These are phyloP conservation scores for Metarhizium guizhouense DNA, from an alignment of 2,329 filamentous ascomycete species.

Conservation along the genomic window DNA sequence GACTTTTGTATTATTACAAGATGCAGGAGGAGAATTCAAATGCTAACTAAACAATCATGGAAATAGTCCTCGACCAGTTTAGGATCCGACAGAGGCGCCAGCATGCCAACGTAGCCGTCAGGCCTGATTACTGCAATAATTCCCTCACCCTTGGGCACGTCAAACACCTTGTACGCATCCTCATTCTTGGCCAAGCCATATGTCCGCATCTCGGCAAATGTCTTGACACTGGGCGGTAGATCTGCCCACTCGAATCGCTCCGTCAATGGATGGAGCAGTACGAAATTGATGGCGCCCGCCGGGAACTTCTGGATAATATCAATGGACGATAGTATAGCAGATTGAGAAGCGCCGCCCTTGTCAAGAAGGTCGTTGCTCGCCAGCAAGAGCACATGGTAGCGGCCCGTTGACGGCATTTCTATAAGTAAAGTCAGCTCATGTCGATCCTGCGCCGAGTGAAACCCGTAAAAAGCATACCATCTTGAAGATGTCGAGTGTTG, in stretches of 20 bases:
- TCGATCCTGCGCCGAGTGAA: not conserved
- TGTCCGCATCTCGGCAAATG: constrained; percentile 6
- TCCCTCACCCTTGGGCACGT: not conserved
- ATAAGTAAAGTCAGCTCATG: not conserved
- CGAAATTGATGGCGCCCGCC: not conserved
- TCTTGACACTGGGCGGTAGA: constrained; percentile 5
- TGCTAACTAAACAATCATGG: not conserved
- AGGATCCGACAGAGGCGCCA: not conserved
- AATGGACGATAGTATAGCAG: not conserved
- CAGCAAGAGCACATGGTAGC: constrained; percentile 5
- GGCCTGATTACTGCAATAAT: not conserved
- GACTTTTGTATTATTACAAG: too few species aligned
- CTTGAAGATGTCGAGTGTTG: constrained; percentile 6
- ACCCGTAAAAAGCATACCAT: constrained; percentile 3
- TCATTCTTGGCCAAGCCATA: constrained; percentile 4
- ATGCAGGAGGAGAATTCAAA: not conserved
- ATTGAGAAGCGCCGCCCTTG: not conserved
- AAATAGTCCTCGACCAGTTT: not conserved
- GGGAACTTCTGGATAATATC: constrained; percentile 4
- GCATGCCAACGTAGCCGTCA: not conserved
- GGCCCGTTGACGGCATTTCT: constrained; percentile 6
- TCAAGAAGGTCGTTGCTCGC: constrained; percentile 4
- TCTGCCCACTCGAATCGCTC: constrained; percentile 8
- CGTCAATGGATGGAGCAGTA: constrained; percentile 5
- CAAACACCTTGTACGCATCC: constrained; percentile 4